phyloP scores from a whole-genome alignment of 371 early-diverging fungal species.

The Zopfochytrium polystomum region DNA sequence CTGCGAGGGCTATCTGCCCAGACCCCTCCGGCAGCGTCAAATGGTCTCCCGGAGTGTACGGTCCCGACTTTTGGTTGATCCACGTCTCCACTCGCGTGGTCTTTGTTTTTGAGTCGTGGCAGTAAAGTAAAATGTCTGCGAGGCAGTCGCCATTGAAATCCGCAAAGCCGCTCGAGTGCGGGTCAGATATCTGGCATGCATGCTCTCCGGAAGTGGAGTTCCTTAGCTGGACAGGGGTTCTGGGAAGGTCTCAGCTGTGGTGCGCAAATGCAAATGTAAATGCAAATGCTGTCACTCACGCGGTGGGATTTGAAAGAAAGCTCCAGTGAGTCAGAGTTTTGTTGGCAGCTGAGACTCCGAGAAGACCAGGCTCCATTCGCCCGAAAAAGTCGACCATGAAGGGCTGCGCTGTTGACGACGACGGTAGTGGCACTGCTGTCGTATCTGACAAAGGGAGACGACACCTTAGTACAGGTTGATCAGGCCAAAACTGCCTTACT shows the following conservation, averaged over 20 bases:
- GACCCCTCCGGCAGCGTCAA: constrained; percentile 62
- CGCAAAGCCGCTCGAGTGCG: constrained; percentile 87
- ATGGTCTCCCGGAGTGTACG: constrained; percentile 28
- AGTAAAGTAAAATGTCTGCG: constrained; percentile 35
- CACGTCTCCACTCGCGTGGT: too few species aligned
- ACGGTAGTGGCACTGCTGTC: neutral
- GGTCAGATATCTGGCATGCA: constrained; percentile 65
- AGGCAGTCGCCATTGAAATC: constrained; percentile 91
- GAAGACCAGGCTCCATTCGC: constrained; percentile 69
- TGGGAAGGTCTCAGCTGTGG: constrained; percentile 1
- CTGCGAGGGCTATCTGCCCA: constrained; percentile 85
- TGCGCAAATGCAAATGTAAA: too few species aligned
- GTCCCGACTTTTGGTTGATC: constrained; percentile 45
- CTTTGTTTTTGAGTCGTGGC: too few species aligned
- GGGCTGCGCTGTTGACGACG: constrained; percentile 53
- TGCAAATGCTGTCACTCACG: too few species aligned
- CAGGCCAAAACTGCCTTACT: constrained; percentile 38
- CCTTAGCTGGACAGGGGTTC: constrained; percentile 22
- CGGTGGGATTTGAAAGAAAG: constrained; percentile 34
- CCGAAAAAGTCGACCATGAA: constrained; percentile 78
- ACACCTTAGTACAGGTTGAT: neutral
- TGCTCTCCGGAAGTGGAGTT: constrained; percentile 14
- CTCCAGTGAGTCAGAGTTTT: too few species aligned
- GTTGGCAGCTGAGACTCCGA: too few species aligned
- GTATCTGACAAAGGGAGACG: neutral